These are phyloP conservation scores for Rhodamnia rubescens DNA, from an alignment of 345 rosid genomes.

Conservation along the genomic window DNA sequence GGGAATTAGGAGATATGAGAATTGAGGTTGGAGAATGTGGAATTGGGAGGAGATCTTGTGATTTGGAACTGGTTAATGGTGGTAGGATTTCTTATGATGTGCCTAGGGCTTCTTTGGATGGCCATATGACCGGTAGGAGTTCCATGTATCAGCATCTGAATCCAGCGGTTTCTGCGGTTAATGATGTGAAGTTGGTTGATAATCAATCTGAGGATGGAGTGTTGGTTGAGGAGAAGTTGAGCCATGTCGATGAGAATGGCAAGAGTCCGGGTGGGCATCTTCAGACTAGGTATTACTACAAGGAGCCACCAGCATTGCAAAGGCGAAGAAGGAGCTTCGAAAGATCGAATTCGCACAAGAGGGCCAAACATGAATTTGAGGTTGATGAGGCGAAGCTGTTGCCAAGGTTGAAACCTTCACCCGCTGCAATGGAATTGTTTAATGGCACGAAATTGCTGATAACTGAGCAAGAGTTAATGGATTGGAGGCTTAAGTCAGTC, in stretches of 20 bases:
- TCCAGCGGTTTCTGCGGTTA: constrained; percentile 39
- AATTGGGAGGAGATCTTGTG: constrained; percentile 47
- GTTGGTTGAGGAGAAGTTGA: constrained; percentile 14
- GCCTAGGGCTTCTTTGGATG: constrained; percentile 84
- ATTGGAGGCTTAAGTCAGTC: constrained; percentile 24
- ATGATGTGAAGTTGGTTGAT: constrained; percentile 33
- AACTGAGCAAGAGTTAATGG: constrained; percentile 44
- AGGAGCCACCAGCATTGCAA: constrained; percentile 1
- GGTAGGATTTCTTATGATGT: constrained; percentile 26
- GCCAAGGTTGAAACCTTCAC: constrained; percentile 24
- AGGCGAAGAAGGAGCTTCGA: constrained; percentile 18
- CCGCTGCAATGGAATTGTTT: constrained; percentile 32
- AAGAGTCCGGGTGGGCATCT: constrained; percentile 17
- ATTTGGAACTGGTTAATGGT: constrained; percentile 29
- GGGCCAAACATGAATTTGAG: constrained; percentile 7
- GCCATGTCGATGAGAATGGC: constrained; percentile 2
- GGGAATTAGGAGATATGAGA: not conserved
- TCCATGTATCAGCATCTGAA: constrained; percentile 21
- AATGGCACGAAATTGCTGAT: constrained; percentile 42
- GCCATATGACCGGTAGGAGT: constrained; percentile 44
- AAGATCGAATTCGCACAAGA: constrained; percentile 3
- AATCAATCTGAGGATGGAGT: constrained; percentile 2
- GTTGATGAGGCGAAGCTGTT: constrained; percentile 16
- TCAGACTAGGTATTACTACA: constrained; percentile 19
- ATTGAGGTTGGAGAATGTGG: constrained; percentile 29